These are phyloP conservation scores for Erythrobasidium hasegawianum DNA, from an alignment of 1,284 basidiomycete genomes.

Conservation along the genomic window DNA sequence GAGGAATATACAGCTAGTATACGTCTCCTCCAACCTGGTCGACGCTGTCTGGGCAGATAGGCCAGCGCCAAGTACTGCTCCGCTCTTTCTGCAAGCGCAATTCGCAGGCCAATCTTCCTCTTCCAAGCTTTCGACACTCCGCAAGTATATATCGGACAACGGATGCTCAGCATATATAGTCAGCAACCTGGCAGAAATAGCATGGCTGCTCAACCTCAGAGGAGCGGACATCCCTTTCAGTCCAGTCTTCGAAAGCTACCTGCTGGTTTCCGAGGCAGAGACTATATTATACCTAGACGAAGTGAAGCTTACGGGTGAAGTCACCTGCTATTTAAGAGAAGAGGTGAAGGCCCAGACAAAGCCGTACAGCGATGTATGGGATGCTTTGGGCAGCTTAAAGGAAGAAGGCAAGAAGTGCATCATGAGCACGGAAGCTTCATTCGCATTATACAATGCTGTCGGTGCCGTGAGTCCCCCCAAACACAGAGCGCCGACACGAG, in stretches of 20 bases:
- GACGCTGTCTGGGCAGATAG: conserved; percentile 76
- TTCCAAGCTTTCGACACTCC: conserved; percentile 64
- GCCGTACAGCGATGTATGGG: conserved; percentile 58
- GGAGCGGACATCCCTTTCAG: conserved; percentile 81
- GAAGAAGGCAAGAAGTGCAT: not conserved
- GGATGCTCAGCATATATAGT: conserved; percentile 59
- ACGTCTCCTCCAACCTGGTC: conserved; percentile 65
- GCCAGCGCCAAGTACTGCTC: conserved; percentile 65
- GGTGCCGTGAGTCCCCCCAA: conserved; percentile 55
- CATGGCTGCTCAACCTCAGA: conserved; percentile 76
- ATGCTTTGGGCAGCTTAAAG: conserved; percentile 54
- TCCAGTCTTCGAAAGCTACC: conserved; percentile 80
- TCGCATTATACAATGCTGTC: conserved; percentile 71
- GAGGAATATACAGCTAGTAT: conserved; percentile 53
- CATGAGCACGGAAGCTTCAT: conserved; percentile 61
- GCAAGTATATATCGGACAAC: conserved; percentile 62
- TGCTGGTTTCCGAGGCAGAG: conserved; percentile 63
- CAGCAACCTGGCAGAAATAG: conserved; percentile 54
- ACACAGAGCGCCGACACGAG: no score
- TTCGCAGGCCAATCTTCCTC: conserved; percentile 61
- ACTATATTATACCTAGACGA: conserved; percentile 67
- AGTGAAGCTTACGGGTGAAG: conserved; percentile 58
- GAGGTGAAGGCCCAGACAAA: conserved; percentile 55
- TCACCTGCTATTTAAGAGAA: conserved; percentile 59
- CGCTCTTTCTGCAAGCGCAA: conserved; percentile 66